These are phyloP conservation scores for Neoscytalidium dimidiatum DNA, from an alignment of 2,329 filamentous ascomycete species.

Conservation along the genomic window DNA sequence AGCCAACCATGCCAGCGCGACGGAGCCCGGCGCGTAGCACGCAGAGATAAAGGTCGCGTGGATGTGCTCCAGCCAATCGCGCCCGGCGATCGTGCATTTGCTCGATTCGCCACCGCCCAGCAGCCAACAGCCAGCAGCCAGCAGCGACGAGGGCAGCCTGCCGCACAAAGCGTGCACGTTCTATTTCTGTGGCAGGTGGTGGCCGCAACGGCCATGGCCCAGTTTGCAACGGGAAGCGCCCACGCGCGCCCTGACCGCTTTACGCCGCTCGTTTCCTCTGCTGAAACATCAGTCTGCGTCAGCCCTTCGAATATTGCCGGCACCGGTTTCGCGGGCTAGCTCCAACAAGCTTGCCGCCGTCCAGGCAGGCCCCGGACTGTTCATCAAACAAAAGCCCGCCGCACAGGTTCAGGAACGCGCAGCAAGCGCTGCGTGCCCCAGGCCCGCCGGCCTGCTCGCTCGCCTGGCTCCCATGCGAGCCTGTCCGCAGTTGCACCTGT, in stretches of 20 bases:
- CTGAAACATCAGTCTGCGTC: conserved; percentile 7
- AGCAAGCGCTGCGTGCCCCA: not conserved
- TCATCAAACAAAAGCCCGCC: conserved; percentile 6
- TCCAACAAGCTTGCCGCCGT: not conserved
- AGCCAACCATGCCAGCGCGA: not conserved
- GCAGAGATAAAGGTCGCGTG: not conserved
- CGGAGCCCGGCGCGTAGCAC: conserved; percentile 8
- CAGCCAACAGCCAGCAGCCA: not conserved
- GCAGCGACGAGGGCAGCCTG: not conserved
- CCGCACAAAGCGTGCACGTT: not conserved
- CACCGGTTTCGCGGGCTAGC: not conserved
- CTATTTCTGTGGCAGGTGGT: conserved; percentile 6
- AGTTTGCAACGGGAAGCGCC: too few relatives aligned
- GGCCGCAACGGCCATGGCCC: conserved; percentile 6
- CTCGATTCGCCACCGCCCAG: not conserved
- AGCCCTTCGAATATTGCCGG: not conserved
- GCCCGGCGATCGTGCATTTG: not conserved
- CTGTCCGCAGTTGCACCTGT: not conserved
- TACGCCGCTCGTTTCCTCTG: conserved; percentile 8
- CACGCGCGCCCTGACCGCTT: not conserved
- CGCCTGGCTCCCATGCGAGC: too few relatives aligned
- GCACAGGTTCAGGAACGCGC: conserved; percentile 1
- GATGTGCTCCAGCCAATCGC: conserved; percentile 6
- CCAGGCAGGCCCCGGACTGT: not conserved
- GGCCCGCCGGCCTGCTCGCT: not conserved